Evolutionary conservation across 148 eudicot genomes (phyloP), one percentile per base, ranked within the genome.

Genomic region (Drosera capensis): DNA sequence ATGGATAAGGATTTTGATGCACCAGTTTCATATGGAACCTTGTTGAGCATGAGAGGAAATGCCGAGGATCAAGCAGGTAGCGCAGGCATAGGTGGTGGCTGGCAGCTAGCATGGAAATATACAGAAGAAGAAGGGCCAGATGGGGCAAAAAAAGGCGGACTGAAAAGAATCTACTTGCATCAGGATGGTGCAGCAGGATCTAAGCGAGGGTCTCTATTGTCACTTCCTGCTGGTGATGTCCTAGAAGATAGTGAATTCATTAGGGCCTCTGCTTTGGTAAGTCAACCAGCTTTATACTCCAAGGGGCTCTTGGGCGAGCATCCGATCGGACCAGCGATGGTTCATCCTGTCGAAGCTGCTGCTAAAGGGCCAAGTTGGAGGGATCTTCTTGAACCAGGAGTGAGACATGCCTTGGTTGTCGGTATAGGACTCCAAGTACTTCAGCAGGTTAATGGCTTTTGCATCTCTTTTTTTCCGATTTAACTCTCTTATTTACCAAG

Each of bases 61-160:
- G 56, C 54, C 24, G 54, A 38, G 12, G 59, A 62, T 14, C 38
- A 46, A 48, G 26, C 68, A 53, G 66, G 55, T 25, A 58, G 79
- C 38, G 28, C 46, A 45, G 75, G 75, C 19, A 70, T 74, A 47
- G 80, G 80, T 41, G 77, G 77, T 44, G 82, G 82, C 23, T 77
- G 82, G 82, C 82, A 77, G 68, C 63, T 77, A 37, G 82, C 82
- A 14, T 77, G 78, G 78, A 66, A 72, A 55, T 68, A 71, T 78
- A 59, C 49, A 5, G 82, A 72, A 47, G 54, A 49, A 46, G 70
- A 70, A 53, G 79, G 75, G 45, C 34, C 52, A 7, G 79, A 73
- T 45, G 71, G 74, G 30, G 56, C 25, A 56, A 73, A 70, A 55
- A 71, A 76, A 51, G 82, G 78, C 24, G 70, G 72, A 17, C 66